A percentile compares a stretch with the other conserved stretches of the same genome.
These are phyloP conservation scores for Xerocomellus chrysenteron DNA, from an alignment of 768 basidiomycete genomes.

Conservation along the genomic window DNA sequence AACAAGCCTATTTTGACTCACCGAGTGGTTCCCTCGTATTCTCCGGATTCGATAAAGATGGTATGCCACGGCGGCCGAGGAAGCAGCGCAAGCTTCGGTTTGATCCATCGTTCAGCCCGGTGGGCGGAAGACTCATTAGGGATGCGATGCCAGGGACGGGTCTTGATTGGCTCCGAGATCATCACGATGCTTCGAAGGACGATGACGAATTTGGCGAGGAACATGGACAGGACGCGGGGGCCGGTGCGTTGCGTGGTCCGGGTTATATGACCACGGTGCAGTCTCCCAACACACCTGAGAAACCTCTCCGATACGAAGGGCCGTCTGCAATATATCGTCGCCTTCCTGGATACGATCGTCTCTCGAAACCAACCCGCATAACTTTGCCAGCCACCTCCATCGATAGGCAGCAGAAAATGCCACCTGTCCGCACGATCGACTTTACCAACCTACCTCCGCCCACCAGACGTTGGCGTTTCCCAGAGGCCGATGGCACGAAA, in stretches of 20 bases:
- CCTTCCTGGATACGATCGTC: neutral
- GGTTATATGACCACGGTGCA: neutral
- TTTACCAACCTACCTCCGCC: conserved; percentile 24
- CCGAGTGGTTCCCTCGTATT: conserved; percentile 27
- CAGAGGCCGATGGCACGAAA: neutral
- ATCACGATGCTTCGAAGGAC: neutral
- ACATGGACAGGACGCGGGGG: neutral
- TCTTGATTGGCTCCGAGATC: conserved; percentile 3
- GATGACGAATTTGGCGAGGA: neutral
- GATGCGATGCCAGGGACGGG: neutral
- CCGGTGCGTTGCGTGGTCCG: neutral
- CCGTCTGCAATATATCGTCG: neutral
- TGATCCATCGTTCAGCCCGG: conserved; percentile 24
- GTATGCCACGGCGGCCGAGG: conserved; percentile 30
- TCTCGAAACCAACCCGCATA: neutral
- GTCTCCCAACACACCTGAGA: conserved; percentile 13
- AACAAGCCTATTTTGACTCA: conserved; percentile 29
- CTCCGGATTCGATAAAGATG: conserved; percentile 31
- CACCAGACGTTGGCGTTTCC: conserved; percentile 13
- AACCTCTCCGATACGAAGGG: neutral
- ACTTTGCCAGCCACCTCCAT: neutral
- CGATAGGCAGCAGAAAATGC: neutral
- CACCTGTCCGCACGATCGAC: conserved; percentile 25
- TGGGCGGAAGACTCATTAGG: neutral
- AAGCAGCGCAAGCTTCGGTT: conserved; percentile 30